Percentiles rank a stretch among this genome's conserved stretches.
Evolutionary conservation across 495 filamentous ascomycete species (phyloP).

Genomic region (Podospora sp.): DNA sequence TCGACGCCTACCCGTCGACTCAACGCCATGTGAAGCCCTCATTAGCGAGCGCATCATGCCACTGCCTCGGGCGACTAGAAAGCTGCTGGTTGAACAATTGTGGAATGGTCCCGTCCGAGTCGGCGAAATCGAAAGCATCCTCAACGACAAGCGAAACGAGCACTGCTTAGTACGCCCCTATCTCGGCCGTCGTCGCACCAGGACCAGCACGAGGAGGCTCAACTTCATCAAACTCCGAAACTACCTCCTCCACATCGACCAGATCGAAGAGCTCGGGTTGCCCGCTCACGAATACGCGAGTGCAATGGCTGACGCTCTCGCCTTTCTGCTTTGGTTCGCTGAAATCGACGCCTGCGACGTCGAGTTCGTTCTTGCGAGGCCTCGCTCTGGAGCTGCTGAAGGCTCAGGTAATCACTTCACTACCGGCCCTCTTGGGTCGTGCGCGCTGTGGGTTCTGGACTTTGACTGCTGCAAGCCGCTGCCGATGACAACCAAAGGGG

Average conservation of each 20-base stretch:
- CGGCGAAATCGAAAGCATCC: slow-evolving; percentile 28
- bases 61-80: slow-evolving; percentile 31
- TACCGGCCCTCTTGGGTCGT: slow-evolving; percentile 24
- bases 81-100: slow-evolving; percentile 30
- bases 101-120: slow-evolving; percentile 42
- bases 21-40: slow-evolving; percentile 43
- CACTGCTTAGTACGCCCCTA: slow-evolving; percentile 53
- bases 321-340: slow-evolving; percentile 48
- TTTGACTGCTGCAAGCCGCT: slow-evolving; percentile 47
- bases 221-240: slow-evolving; percentile 47
- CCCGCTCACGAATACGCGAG: slow-evolving; percentile 26
- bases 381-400: not conserved
- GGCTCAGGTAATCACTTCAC: slow-evolving; percentile 18
- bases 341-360: slow-evolving; percentile 52
- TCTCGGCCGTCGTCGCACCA: slow-evolving; percentile 40
- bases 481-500: slow-evolving; percentile 35
- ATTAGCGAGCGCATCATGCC: slow-evolving; percentile 46
- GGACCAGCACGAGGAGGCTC: slow-evolving; percentile 8
- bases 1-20: slow-evolving; percentile 20
- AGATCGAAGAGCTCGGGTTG: slow-evolving; percentile 47
- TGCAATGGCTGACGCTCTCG: slow-evolving; percentile 50
- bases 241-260: slow-evolving; percentile 52
- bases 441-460: slow-evolving; percentile 50
- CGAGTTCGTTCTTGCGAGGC: slow-evolving; percentile 53
- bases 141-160: slow-evolving; percentile 35